These are phyloP conservation scores for Amanita pseudoporphyria DNA, from an alignment of 768 basidiomycete species.

Conservation along the genomic window DNA sequence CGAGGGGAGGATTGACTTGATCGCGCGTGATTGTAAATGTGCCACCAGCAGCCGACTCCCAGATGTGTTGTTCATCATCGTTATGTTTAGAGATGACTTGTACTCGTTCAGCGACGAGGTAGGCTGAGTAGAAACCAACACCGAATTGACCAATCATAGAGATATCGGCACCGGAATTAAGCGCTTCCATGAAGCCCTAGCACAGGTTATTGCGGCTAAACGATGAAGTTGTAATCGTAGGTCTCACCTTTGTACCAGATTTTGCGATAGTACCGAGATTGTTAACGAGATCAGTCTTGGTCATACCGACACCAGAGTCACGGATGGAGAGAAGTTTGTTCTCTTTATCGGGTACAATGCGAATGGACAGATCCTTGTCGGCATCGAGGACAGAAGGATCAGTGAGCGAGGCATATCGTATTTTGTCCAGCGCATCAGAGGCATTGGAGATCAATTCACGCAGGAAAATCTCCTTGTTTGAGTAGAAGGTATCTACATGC, in stretches of 20 bases:
- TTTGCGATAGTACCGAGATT: slow-evolving; percentile 96
- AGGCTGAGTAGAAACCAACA: slow-evolving; percentile 99
- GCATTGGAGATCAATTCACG: slow-evolving; percentile 96
- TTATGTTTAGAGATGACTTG: slow-evolving; percentile 99
- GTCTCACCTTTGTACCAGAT: slow-evolving; percentile 77
- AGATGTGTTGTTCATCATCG: slow-evolving; percentile 99
- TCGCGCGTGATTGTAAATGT: slow-evolving; percentile 98
- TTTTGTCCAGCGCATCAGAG: slow-evolving; percentile 99
- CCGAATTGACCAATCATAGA: slow-evolving; percentile 99
- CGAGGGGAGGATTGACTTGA: slow-evolving; percentile 80
- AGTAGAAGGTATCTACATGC: slow-evolving; percentile 94
- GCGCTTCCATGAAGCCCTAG: slow-evolving; percentile 99
- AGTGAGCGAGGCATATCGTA: slow-evolving; percentile 93
- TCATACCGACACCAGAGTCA: slow-evolving; percentile 98
- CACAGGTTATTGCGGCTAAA: slow-evolving; percentile 7
- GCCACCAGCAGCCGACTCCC: slow-evolving; percentile 99
- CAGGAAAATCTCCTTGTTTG: slow-evolving; percentile 99
- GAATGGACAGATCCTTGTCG: slow-evolving; percentile 90
- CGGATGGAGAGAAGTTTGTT: slow-evolving; percentile 85
- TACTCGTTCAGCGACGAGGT: slow-evolving; percentile 97
- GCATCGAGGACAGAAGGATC: slow-evolving; percentile 84
- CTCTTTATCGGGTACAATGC: slow-evolving; percentile 93
- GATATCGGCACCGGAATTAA: slow-evolving; percentile 80
- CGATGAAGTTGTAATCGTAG: background rate
- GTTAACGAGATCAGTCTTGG: slow-evolving; percentile 99